These are phyloP conservation scores for Neurospora sp. DNA, from an alignment of 495 filamentous ascomycete genomes.

Conservation along the genomic window DNA sequence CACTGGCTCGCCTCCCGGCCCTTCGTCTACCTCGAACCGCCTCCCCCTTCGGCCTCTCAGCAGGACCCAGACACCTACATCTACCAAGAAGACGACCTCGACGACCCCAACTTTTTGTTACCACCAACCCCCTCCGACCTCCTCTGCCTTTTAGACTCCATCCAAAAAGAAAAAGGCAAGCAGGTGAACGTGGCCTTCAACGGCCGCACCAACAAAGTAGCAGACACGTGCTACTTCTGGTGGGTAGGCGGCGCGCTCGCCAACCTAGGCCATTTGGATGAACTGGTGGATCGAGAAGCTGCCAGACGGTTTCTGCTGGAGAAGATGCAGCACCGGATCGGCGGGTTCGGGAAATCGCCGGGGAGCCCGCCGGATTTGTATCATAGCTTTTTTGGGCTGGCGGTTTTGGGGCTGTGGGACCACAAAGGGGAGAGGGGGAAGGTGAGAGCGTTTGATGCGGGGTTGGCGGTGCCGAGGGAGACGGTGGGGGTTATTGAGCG, in stretches of 20 bases:
- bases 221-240: slow-evolving; percentile 91
- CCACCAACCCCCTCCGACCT: slow-evolving; percentile 16
- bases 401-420: slow-evolving; percentile 58
- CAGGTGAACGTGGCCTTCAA: slow-evolving; percentile 55
- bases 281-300: slow-evolving; percentile 46
- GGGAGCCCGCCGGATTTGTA: slow-evolving; percentile 82
- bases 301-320: slow-evolving; percentile 71
- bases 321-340: slow-evolving; percentile 82
- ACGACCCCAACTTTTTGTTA: slow-evolving; percentile 7
- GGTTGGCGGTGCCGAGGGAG: slow-evolving; percentile 52
- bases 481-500: slow-evolving; percentile 35
- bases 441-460: slow-evolving; percentile 52
- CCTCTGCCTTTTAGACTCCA: slow-evolving; percentile 21
- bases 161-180: too few species aligned
- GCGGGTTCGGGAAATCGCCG: slow-evolving; percentile 79
- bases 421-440: slow-evolving; percentile 44
- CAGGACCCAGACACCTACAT: slow-evolving; percentile 25
- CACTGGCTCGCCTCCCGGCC: slow-evolving; percentile 56
- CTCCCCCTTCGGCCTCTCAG: neutral
- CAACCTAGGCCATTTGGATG: slow-evolving; percentile 46
- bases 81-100: slow-evolving; percentile 20
- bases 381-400: slow-evolving; percentile 82
- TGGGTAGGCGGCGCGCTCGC: slow-evolving; percentile 71
- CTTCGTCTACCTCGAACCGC: slow-evolving; percentile 38
- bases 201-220: slow-evolving; percentile 76